Evolutionary conservation across 176 grass and related monocot genomes (phyloP).

Genomic region (Carex pumila): DNA sequence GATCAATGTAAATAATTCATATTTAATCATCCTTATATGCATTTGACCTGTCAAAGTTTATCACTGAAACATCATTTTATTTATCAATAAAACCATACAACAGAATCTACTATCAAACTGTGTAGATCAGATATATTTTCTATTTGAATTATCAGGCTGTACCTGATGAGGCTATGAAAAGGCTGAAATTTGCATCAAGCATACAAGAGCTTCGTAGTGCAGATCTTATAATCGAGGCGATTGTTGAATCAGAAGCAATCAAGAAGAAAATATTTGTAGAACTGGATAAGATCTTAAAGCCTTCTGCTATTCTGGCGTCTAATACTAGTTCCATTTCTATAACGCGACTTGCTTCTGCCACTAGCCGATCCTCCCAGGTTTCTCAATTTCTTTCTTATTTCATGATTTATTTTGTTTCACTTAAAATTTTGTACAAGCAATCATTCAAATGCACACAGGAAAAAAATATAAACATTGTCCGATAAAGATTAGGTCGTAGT

Average conservation of each 20-base stretch:
- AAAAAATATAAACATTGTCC: not conserved
- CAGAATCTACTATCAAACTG: not conserved
- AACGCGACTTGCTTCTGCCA: conserved; percentile 72
- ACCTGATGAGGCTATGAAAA: conserved; percentile 45
- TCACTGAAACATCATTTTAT: no score
- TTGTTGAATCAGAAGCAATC: conserved; percentile 64
- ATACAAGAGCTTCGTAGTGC: conserved; percentile 41
- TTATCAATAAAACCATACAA: not conserved
- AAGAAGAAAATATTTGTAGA: conserved; percentile 85
- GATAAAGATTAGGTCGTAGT: not conserved
- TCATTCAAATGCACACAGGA: not conserved
- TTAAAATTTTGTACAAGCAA: not conserved
- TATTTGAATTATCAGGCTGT: conserved; percentile 26
- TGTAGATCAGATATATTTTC: not conserved
- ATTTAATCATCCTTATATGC: no score
- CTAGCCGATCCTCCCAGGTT: conserved; percentile 70
- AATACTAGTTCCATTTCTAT: conserved; percentile 94
- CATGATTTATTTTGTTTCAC: conserved; percentile 9
- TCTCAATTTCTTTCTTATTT: not conserved
- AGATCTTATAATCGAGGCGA: conserved; percentile 87
- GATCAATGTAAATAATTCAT: no score
- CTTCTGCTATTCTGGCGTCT: conserved; percentile 77
- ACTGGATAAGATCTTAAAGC: conserved; percentile 61
- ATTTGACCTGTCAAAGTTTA: no score
- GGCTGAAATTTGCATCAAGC: conserved; percentile 56